Conservation (phyloP, 148 eudicot genomes). For the Fallopia convolvulus region DNA sequence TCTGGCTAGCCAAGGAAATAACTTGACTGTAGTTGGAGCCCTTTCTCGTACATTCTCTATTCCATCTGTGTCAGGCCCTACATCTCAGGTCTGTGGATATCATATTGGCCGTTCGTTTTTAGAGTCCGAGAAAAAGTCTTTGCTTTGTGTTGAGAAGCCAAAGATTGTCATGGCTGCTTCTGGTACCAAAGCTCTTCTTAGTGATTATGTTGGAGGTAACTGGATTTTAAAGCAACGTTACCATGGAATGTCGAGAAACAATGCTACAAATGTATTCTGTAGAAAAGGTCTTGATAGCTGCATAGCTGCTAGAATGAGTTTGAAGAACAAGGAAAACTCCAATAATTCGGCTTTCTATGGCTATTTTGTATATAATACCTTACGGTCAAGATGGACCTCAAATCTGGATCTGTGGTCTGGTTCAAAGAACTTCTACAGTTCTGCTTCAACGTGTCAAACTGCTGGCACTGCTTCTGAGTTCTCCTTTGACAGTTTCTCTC, state of each 20-base stretch:
- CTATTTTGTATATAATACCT: constrained; percentile 39
- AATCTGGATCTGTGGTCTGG: constrained; percentile 30
- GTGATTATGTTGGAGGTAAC: constrained; percentile 29
- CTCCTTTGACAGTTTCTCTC: constrained; percentile 38
- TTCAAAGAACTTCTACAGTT: constrained; percentile 32
- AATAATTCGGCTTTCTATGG: constrained; percentile 34
- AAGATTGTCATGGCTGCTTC: constrained; percentile 38
- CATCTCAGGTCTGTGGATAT: constrained; percentile 57
- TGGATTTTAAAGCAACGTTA: constrained; percentile 26
- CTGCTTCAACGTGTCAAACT: constrained; percentile 38
- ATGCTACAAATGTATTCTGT: constrained; percentile 19
- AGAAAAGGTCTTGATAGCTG: constrained; percentile 28
- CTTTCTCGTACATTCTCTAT: constrained; percentile 59
- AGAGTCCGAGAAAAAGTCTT: constrained; percentile 14
- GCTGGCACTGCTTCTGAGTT: constrained; percentile 42
- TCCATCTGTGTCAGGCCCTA: constrained; percentile 76
- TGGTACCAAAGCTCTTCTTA: constrained; percentile 31
- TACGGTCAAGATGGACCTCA: constrained; percentile 30
- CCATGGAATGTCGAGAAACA: constrained; percentile 22
- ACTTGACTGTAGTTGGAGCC: constrained; percentile 49
- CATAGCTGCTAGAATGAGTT: constrained; percentile 44
- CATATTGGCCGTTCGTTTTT: constrained; percentile 42
- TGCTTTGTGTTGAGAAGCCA: constrained; percentile 15
- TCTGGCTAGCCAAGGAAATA: constrained; percentile 28
- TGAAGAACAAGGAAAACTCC: constrained; percentile 37